Evolutionary conservation across 2,329 filamentous ascomycete species (phyloP), one percentile per base, ranked within the genome.

Genomic region (Colletotrichum higginsianum): DNA sequence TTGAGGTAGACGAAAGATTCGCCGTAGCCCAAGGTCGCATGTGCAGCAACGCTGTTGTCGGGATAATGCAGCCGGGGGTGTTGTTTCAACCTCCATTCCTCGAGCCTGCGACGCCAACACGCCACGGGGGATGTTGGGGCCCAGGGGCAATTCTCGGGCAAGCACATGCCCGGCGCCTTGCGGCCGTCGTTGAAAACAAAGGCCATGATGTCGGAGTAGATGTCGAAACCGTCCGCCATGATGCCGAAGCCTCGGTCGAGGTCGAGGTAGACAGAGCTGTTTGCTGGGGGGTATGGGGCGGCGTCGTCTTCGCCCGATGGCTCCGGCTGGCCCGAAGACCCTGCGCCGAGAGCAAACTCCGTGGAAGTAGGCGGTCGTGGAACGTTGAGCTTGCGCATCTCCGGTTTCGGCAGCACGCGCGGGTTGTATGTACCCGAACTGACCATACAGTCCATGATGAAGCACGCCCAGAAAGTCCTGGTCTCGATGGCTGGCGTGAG

Each of bases 401-500:
- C 79, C 0, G 76, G 74, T 73, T 82, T 78, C 4, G 80, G 79
- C 0, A 83, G 76, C 77, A 82, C 81, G 4, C 79, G 80, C 0
- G 81, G 80, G 9, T 81, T 81, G 30, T 82, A 82, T 0, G 80
- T 83, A 0, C 83, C 83, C 2, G 82, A 84, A 47, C 82, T 82
- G 47, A 86, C 79, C 61, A 84, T 81, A 12, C 83, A 82, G 67
- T 85, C 83, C 78, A 86, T 81, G 40, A 86, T 80, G 64, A 84
- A 85, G 71, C 84, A 85, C 0, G 80, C 80, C 84, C 84, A 86
- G 53, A 84, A 84, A 0, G 83, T 84, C 1, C 84, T 75, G 2
- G 81, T 82, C 47, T 83, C 79, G 4, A 82, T 79, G 0, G 80
- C 78, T 0, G 76, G 74, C 4, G 77, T 75, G 8, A 77, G 49